Evolutionary conservation across 257 asterid species (phyloP), one percentile per base, ranked within the genome.

Genomic region (Coffea eugenioides): DNA sequence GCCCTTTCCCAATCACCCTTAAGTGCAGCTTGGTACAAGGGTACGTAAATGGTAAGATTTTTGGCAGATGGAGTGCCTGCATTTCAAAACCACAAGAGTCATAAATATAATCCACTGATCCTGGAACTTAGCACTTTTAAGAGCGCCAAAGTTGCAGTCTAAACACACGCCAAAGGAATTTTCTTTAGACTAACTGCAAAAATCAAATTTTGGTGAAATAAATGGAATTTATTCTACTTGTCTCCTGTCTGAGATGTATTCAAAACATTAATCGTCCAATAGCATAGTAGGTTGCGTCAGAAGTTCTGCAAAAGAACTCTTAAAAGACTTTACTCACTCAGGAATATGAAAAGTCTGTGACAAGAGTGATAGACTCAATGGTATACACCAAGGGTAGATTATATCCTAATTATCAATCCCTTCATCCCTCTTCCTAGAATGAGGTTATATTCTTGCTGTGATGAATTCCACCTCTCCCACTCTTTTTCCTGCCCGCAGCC

Each of bases 1-100:
- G 86, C 88, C 71, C 61, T 82, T 34, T 74, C 84, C 86, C 86
- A 85, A 15, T 82, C 84, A 69, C 88, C 88, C 39, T 73, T 79
- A 0, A 85, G 76, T 12, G 88, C 86, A 80, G 88, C 88, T 77
- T 69, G 76, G 86, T 56, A 80, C 31, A 85, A 80, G 70, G 86
- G 86, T 77, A 73, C 86, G 52, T 85, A 82, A 77, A 73, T 43
- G 20, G 80, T 69, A 23, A 85, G 82, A 52, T 73, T 85, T 69
- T 62, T 82, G 61, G 49, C 62, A 11, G 84, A 73, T 46, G 79
- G 72, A 49, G 81, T 41, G 39, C 78, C 88, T 84, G 52, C 78
- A 68, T 57, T 16, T 2, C 13, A 5, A 23, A 25, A 45, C 27
- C 9, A 71, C 51, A 59, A 46, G 11, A 25, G 48, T 49, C 54